phyloP scores from a whole-genome alignment of 2,329 filamentous ascomycete genomes.

The Rutstroemia sp. region DNA sequence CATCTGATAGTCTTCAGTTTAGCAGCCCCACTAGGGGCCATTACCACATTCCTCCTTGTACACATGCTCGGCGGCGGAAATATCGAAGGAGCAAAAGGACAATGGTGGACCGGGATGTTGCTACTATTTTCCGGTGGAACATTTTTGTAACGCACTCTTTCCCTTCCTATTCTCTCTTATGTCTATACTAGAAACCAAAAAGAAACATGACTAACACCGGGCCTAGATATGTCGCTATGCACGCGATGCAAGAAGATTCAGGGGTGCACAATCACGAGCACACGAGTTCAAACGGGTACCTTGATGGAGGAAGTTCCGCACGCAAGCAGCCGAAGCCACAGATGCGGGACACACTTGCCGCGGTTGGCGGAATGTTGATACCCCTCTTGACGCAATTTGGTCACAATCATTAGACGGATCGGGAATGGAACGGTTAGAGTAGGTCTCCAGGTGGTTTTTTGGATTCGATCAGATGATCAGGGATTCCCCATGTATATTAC shows the following conservation, averaged over 20 bases:
- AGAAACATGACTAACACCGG: conserved; percentile 17
- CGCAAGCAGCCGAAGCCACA: conserved; percentile 48
- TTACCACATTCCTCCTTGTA: conserved; percentile 76
- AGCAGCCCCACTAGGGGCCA: conserved; percentile 78
- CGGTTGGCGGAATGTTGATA: conserved; percentile 69
- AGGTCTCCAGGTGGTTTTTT: too few species aligned
- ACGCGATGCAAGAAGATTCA: conserved; percentile 82
- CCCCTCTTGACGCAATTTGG: conserved; percentile 73
- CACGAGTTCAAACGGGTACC: conserved; percentile 44
- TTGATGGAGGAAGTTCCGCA: conserved; percentile 39
- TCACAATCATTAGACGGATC: conserved; percentile 49
- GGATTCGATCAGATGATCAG: background rate
- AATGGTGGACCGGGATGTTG: conserved; percentile 87
- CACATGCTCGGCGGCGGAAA: conserved; percentile 62
- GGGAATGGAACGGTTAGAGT: too few species aligned
- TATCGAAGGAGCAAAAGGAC: conserved; percentile 42
- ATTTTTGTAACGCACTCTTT: conserved; percentile 63
- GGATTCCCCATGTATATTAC: background rate
- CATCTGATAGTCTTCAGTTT: conserved; percentile 89
- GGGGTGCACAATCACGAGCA: conserved; percentile 34
- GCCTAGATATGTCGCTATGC: conserved; percentile 88
- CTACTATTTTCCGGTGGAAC: conserved; percentile 94
- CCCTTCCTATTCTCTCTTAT: background rate
- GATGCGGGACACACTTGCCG: conserved; percentile 62
- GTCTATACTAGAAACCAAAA: background rate